Evolutionary conservation across 805 yeast genomes (phyloP).

Genomic region (Metschnikowia continentalis): DNA sequence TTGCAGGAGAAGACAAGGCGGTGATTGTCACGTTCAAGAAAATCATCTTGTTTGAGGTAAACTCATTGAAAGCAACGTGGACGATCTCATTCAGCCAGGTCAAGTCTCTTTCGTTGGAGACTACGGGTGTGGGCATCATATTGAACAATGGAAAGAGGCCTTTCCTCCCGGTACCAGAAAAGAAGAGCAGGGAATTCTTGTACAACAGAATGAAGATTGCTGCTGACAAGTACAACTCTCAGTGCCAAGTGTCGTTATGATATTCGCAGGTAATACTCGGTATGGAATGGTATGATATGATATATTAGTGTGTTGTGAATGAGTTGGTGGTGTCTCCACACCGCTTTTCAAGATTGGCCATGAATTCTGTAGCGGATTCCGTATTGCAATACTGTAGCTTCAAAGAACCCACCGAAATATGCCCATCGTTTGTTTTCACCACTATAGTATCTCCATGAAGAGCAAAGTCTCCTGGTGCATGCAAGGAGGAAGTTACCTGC

Average conservation of each 20-base stretch:
- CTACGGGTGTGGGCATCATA: slow-evolving; percentile 71
- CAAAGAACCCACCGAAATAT: slow-evolving; percentile 31
- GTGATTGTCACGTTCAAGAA: slow-evolving; percentile 71
- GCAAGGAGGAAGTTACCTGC: not conserved
- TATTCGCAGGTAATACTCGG: not conserved
- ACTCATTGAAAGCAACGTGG: slow-evolving; percentile 66
- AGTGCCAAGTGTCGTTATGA: slow-evolving; percentile 45
- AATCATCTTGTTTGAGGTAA: slow-evolving; percentile 64
- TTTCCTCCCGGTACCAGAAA: slow-evolving; percentile 78
- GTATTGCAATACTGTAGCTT: slow-evolving; percentile 53
- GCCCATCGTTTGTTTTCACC: slow-evolving; percentile 44
- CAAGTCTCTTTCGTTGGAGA: slow-evolving; percentile 68
- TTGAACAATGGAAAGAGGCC: slow-evolving; percentile 44
- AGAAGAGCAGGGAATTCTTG: slow-evolving; percentile 55
- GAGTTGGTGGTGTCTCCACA: slow-evolving; percentile 31
- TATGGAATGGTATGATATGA: not conserved
- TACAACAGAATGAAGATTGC: slow-evolving; percentile 76
- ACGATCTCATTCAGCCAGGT: slow-evolving; percentile 59
- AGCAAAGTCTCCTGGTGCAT: slow-evolving; percentile 22
- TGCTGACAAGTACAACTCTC: slow-evolving; percentile 73
- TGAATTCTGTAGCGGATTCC: slow-evolving; percentile 46
- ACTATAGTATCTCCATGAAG: slow-evolving; percentile 22
- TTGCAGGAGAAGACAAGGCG: slow-evolving; percentile 76
- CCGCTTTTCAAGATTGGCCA: slow-evolving; percentile 42
- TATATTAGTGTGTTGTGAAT: slow-evolving; percentile 3